Evolutionary conservation across 441 rosid genomes (phyloP).

Genomic region (Breynia disticha): DNA sequence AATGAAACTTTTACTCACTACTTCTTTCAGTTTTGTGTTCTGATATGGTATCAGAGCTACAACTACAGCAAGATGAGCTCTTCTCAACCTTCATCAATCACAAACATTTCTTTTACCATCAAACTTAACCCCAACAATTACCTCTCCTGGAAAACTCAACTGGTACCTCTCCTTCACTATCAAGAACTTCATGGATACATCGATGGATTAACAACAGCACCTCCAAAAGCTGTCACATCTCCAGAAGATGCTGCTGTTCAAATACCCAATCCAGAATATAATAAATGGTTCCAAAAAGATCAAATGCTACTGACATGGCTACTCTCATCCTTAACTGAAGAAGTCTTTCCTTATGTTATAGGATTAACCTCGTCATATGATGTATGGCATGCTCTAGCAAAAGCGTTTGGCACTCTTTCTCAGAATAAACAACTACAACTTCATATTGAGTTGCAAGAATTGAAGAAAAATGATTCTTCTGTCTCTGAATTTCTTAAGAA

Average conservation of each 20-base stretch:
- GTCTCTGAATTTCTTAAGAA: too few species aligned
- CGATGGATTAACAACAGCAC: neutral
- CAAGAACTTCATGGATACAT: neutral
- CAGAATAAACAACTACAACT: neutral
- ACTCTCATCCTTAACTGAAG: neutral
- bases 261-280: neutral
- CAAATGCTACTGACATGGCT: neutral
- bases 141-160: neutral
- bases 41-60: too few species aligned
- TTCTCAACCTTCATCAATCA: too few species aligned
- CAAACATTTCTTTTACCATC: neutral
- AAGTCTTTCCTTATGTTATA: neutral
- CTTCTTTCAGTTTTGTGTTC: too few species aligned
- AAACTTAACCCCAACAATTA: neutral
- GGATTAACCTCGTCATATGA: neutral
- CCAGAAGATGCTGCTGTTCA: too few species aligned
- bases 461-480: neutral
- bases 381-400: neutral
- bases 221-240: neutral
- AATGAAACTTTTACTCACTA: too few species aligned
- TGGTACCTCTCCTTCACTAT: neutral
- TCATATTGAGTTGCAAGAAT: neutral
- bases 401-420: neutral
- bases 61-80: too few species aligned
- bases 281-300: neutral